Evolutionary conservation across 1,139 yeast species (phyloP).

Genomic region (Geotrichum siamense): DNA sequence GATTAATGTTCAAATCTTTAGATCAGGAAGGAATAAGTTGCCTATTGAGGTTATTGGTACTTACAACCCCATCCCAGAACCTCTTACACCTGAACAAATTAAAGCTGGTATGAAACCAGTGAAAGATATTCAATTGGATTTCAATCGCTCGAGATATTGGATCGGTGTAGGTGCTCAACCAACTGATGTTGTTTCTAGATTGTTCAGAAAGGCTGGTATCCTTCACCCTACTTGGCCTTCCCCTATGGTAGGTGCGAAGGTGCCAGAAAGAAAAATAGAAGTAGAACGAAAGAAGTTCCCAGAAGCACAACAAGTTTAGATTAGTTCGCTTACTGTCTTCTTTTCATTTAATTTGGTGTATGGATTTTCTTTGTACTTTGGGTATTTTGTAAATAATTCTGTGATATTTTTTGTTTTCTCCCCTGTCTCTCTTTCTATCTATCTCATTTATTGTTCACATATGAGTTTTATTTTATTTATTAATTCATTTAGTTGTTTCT

Average conservation of each 20-base stretch:
- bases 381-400: too few species aligned
- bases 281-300: slow-evolving; percentile 1
- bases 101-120: slow-evolving; percentile 51
- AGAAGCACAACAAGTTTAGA: too few species aligned
- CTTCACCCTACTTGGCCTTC: slow-evolving; percentile 67
- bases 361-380: too few species aligned
- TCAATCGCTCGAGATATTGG: slow-evolving; percentile 94
- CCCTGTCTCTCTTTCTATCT: too few species aligned
- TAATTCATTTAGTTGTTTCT: too few species aligned
- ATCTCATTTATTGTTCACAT: too few species aligned
- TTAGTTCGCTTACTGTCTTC: too few species aligned
- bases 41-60: slow-evolving; percentile 97
- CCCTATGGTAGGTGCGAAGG: slow-evolving; percentile 23
- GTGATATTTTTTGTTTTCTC: too few species aligned
- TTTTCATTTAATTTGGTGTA: too few species aligned
- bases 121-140: slow-evolving; percentile 77
- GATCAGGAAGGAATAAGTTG: slow-evolving; percentile 66
- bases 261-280: slow-evolving; percentile 17
- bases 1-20: slow-evolving; percentile 11
- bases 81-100: slow-evolving; percentile 54
- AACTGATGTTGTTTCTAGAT: slow-evolving; percentile 67
- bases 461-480: too few species aligned
- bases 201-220: slow-evolving; percentile 56
- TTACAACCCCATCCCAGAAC: slow-evolving; percentile 75
- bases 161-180: slow-evolving; percentile 98